These are phyloP conservation scores for Rhodotorula paludigena DNA, from an alignment of 768 basidiomycete genomes.

Conservation along the genomic window DNA sequence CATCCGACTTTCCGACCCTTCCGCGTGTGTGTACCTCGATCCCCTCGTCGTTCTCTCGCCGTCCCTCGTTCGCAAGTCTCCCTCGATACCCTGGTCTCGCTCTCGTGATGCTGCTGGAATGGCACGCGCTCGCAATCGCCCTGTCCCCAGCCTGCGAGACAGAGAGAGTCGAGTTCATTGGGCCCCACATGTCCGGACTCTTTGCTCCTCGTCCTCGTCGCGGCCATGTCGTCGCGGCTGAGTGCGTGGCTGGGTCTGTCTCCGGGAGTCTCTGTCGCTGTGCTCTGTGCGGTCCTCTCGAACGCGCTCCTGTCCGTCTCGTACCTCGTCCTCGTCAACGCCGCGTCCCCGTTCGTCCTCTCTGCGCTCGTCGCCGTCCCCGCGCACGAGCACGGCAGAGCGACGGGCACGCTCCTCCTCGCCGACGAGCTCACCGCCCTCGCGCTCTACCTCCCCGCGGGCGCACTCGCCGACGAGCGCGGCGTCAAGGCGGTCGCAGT, in stretches of 20 bases:
- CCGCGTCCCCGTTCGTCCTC: slow-evolving; percentile 27
- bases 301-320: slow-evolving; percentile 25
- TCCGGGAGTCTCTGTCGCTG: accelerated
- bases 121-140: too few species aligned
- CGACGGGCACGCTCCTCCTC: slow-evolving; percentile 26
- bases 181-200: too few species aligned
- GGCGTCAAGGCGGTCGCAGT: slow-evolving; percentile 16
- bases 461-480: slow-evolving; percentile 5
- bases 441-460: slow-evolving; percentile 24
- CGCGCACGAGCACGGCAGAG: background rate
- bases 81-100: too few species aligned
- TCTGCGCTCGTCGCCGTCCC: slow-evolving; percentile 6
- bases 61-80: too few species aligned
- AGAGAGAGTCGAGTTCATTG: too few species aligned
- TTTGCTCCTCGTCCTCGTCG: background rate
- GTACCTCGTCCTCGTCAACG: slow-evolving; percentile 36
- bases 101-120: too few species aligned
- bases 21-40: background rate
- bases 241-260: background rate
- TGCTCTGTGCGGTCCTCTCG: slow-evolving; percentile 14
- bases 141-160: too few species aligned
- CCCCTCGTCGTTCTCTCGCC: background rate
- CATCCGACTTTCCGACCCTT: background rate
- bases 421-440: slow-evolving; percentile 37
- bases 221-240: too few species aligned